These are phyloP conservation scores for Diaporthe australafricana DNA, from an alignment of 2,329 filamentous ascomycete genomes.

Conservation along the genomic window DNA sequence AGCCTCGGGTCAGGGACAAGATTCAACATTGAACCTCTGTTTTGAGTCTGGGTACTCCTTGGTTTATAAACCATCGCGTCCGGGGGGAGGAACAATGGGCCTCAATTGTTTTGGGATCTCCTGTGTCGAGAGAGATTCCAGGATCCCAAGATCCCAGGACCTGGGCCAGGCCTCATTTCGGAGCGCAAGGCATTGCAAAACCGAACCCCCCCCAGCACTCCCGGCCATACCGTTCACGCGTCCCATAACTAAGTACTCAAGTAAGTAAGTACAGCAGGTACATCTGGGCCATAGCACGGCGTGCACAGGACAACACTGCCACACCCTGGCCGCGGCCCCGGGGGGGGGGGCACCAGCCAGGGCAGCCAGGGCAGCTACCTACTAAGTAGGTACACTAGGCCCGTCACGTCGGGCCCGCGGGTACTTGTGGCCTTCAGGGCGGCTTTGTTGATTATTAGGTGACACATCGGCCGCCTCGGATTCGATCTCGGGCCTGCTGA, in stretches of 20 bases:
- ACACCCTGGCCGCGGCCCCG: background rate
- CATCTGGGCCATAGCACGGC: no score
- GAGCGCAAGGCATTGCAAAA: slow-evolving; percentile 24
- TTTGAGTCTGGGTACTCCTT: slow-evolving; percentile 21
- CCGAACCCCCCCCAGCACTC: background rate
- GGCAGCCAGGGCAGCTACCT: no score
- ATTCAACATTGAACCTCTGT: background rate
- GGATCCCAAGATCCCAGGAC: slow-evolving; percentile 15
- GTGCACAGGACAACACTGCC: slow-evolving; percentile 9
- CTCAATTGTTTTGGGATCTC: slow-evolving; percentile 6
- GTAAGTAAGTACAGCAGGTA: background rate
- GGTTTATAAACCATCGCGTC: slow-evolving; percentile 16
- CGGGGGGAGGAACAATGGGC: background rate
- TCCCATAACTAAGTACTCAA: background rate
- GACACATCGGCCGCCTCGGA: slow-evolving; percentile 25
- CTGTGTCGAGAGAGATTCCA: slow-evolving; percentile 17
- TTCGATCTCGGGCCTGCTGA: slow-evolving; percentile 15
- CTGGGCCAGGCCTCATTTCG: slow-evolving; percentile 25
- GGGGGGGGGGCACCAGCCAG: no score
- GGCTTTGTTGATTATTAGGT: slow-evolving; percentile 24
- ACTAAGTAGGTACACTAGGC: background rate
- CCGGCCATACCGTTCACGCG: slow-evolving; percentile 25
- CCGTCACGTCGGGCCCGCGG: background rate
- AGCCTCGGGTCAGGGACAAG: background rate
- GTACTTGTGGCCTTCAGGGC: background rate